These are phyloP conservation scores for Lichenothelia convexa DNA, from an alignment of 495 filamentous ascomycete genomes.

Conservation along the genomic window DNA sequence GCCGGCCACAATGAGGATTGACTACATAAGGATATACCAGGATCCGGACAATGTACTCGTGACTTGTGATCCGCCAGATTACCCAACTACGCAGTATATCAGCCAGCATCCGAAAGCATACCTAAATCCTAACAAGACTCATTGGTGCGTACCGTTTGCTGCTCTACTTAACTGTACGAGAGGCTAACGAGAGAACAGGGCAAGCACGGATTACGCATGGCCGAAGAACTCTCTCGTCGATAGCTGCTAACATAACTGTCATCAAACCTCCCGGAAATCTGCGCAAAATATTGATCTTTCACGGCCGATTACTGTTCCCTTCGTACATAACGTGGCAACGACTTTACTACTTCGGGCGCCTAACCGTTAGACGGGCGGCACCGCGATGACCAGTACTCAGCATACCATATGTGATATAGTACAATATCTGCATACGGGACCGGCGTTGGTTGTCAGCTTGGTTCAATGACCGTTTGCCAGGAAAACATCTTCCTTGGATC, in stretches of 20 bases:
- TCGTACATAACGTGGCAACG: too few species aligned
- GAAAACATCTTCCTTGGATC: too few species aligned
- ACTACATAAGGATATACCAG: conserved; percentile 64
- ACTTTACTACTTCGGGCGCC: too few species aligned
- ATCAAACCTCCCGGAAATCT: too few species aligned
- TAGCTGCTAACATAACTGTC: conserved; percentile 25
- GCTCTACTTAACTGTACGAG: neutral
- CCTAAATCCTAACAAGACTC: conserved; percentile 45
- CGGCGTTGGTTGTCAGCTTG: too few species aligned
- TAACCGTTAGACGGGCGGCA: too few species aligned
- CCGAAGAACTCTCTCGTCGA: conserved; percentile 31
- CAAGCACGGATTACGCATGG: conserved; percentile 25
- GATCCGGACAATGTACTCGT: conserved; percentile 36
- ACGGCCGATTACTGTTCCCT: too few species aligned
- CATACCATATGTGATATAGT: too few species aligned
- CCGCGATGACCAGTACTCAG: too few species aligned
- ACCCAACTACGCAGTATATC: conserved; percentile 56
- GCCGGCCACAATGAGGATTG: conserved; percentile 52
- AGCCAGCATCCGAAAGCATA: conserved; percentile 42
- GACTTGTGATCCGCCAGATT: conserved; percentile 57
- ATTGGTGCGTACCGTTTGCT: conserved; percentile 21
- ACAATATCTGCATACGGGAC: too few species aligned
- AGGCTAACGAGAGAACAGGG: conserved; percentile 6
- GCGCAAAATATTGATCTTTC: too few species aligned
- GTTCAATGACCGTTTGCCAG: too few species aligned